These are phyloP conservation scores for Sporothrix luriei DNA, from an alignment of 2,329 filamentous ascomycete species.

Conservation along the genomic window DNA sequence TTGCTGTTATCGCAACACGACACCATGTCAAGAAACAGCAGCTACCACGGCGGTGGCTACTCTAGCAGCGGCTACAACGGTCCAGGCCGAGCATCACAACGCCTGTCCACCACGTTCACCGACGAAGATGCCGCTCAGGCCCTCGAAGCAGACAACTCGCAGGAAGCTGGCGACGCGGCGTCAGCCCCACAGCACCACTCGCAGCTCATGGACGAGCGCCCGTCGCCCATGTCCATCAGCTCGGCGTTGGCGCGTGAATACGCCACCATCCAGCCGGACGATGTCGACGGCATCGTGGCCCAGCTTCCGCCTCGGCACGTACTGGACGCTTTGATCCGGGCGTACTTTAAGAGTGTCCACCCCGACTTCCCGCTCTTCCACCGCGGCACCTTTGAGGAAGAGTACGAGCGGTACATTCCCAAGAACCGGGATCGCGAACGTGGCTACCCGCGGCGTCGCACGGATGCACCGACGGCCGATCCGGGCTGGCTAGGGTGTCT, in stretches of 20 bases:
- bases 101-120: conserved; percentile 35
- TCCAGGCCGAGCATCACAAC: neutral
- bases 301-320: conserved; percentile 40
- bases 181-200: neutral
- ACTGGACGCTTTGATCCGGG: conserved; percentile 42
- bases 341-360: conserved; percentile 45
- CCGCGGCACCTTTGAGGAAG: conserved; percentile 25
- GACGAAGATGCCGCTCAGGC: conserved; percentile 39
- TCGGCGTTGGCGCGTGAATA: conserved; percentile 41
- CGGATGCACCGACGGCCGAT: neutral
- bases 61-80: neutral
- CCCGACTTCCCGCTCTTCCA: conserved; percentile 26
- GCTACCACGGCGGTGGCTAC: conserved; percentile 5
- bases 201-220: conserved; percentile 27
- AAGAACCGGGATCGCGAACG: neutral
- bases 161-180: neutral
- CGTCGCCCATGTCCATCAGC: conserved; percentile 39
- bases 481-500: conserved; percentile 25
- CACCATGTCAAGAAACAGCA: conserved; percentile 8
- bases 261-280: conserved; percentile 37
- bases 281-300: conserved; percentile 41
- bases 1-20: conserved; percentile 35
- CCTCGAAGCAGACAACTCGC: conserved; percentile 37
- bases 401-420: conserved; percentile 22
- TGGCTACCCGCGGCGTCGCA: neutral